Percentiles rank a stretch among this genome's conserved stretches.
Evolutionary conservation across 2,329 filamentous ascomycete genomes (phyloP).

Genomic region (Calonectria pseudoturangicola): DNA sequence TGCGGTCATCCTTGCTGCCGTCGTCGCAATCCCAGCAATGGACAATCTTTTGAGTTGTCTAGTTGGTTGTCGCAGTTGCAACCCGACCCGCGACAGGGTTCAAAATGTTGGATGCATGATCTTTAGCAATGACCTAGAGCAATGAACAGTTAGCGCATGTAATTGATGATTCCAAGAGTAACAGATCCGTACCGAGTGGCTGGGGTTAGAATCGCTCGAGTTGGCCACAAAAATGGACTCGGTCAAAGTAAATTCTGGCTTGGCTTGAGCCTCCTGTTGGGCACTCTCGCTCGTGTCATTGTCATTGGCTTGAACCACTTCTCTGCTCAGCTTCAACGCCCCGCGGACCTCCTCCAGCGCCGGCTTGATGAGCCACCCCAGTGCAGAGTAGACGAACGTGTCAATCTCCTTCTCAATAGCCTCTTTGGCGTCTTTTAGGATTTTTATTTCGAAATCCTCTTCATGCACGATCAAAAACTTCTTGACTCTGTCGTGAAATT

Average conservation of each 20-base stretch:
- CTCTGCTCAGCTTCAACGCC: no score
- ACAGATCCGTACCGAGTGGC: slow-evolving; percentile 71
- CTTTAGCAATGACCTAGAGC: slow-evolving; percentile 79
- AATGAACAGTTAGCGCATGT: not conserved
- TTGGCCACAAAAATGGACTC: slow-evolving; percentile 71
- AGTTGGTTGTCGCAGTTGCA: slow-evolving; percentile 55
- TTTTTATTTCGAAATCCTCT: not conserved
- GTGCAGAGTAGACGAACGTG: no score
- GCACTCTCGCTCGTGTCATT: no score
- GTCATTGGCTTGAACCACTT: no score
- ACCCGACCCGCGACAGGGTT: slow-evolving; percentile 55
- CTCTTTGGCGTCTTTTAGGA: not conserved
- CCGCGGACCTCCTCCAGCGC: no score
- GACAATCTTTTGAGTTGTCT: slow-evolving; percentile 54
- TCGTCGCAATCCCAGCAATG: slow-evolving; percentile 42
- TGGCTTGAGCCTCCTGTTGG: slow-evolving; percentile 24
- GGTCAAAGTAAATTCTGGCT: slow-evolving; percentile 65
- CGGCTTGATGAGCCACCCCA: no score
- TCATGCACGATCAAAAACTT: not conserved
- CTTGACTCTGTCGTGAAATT: not conserved
- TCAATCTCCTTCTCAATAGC: not conserved
- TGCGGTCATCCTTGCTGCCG: not conserved
- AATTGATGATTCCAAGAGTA: not conserved
- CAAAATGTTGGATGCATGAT: slow-evolving; percentile 84
- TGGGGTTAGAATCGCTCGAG: slow-evolving; percentile 86